These are phyloP conservation scores for Rubia occidens DNA, from an alignment of 305 asterid genomes.

Conservation along the genomic window DNA sequence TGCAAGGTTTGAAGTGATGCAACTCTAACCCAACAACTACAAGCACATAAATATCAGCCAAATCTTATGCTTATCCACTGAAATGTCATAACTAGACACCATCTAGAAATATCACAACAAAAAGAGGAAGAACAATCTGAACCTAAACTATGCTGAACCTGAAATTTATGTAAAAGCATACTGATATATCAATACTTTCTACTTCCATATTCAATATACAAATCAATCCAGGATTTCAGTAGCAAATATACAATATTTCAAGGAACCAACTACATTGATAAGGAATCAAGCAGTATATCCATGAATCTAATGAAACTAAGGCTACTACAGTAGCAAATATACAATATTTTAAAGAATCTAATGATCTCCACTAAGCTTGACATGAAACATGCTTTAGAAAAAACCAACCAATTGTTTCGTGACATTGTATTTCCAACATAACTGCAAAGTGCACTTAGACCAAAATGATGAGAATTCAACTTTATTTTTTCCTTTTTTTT, in stretches of 20 bases:
- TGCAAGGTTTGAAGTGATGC: too few relatives aligned
- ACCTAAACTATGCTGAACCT: too few relatives aligned
- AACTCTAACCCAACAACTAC: too few relatives aligned
- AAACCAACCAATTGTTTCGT: background rate
- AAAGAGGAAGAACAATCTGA: too few relatives aligned
- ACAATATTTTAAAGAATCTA: background rate
- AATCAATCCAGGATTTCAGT: background rate
- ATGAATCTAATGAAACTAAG: background rate
- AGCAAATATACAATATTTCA: too few relatives aligned
- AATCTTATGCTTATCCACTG: too few relatives aligned
- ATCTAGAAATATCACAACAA: too few relatives aligned
- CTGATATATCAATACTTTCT: conserved; percentile 44
- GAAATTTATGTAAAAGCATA: too few relatives aligned
- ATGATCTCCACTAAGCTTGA: conserved; percentile 1
- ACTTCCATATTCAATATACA: conserved; percentile 21
- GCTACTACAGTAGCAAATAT: background rate
- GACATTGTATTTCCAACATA: background rate
- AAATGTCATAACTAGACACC: too few relatives aligned
- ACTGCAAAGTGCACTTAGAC: background rate
- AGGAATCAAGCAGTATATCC: too few relatives aligned
- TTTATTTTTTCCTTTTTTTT: background rate
- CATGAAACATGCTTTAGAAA: background rate
- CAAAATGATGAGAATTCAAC: background rate
- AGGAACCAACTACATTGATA: too few relatives aligned
- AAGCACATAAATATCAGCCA: too few relatives aligned